Conservation (phyloP, 2,329 filamentous ascomycete species). For the Xylariaceae sp. region DNA sequence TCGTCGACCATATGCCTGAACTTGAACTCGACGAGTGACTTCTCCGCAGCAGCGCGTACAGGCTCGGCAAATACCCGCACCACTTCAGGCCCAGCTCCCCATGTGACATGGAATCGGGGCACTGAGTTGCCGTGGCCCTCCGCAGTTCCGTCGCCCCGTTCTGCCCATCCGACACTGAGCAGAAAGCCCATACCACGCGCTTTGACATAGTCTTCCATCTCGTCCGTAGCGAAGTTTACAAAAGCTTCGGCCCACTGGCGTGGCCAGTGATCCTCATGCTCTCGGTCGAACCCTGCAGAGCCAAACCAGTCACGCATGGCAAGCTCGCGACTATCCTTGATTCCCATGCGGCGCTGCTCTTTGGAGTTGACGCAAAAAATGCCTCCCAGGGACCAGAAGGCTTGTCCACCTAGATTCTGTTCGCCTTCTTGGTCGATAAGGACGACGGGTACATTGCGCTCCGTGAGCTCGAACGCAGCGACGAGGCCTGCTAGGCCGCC, state of each 20-base stretch:
- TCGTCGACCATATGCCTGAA: constrained; percentile 58
- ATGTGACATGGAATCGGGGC: constrained; percentile 60
- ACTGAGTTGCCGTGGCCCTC: constrained; percentile 62
- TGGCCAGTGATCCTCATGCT: constrained; percentile 56
- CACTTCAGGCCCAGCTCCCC: constrained; percentile 60
- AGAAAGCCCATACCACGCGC: constrained; percentile 51
- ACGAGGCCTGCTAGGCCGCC: constrained; percentile 59
- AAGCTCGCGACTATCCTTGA: constrained; percentile 55
- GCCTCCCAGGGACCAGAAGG: constrained; percentile 63
- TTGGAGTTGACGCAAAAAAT: constrained; percentile 58
- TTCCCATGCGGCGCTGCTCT: constrained; percentile 56
- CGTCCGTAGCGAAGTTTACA: constrained; percentile 59
- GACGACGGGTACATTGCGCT: constrained; percentile 47
- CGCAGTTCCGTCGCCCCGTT: constrained; percentile 54
- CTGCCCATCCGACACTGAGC: constrained; percentile 58
- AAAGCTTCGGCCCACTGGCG: constrained; percentile 62
- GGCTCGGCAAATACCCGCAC: constrained; percentile 58
- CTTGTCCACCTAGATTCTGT: constrained; percentile 57
- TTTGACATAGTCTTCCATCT: constrained; percentile 58
- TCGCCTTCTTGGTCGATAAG: constrained; percentile 59
- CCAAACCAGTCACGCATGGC: constrained; percentile 59
- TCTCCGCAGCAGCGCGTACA: constrained; percentile 49
- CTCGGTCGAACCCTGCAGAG: constrained; percentile 57
- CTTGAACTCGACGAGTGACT: constrained; percentile 53
- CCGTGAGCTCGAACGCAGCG: constrained; percentile 55